Base-by-base conservation (phyloP, 179 eudicot species). In the Sideroxylon spinosum region DNA sequence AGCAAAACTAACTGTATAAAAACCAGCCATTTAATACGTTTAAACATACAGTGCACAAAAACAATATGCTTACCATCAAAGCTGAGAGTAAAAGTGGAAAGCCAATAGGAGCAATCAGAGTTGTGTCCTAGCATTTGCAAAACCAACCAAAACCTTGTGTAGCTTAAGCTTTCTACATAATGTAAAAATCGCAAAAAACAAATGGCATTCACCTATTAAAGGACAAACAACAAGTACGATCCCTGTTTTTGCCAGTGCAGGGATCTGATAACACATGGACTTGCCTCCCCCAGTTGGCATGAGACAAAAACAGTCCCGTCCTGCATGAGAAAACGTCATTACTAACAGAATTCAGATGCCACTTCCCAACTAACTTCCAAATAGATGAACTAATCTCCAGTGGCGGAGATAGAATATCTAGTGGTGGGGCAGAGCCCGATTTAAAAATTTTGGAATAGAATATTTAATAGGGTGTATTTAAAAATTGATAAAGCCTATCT, bases 251-350 rank as follows among this genome's bases (percentile, higher is more conserved):
- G 90, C 89, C 55, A 95, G 78, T 50, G 97, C 97, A 17, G 98
- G 98, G 78, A 95, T 86, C 86, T 95, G 98, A 81, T 87, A 95
- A 72, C 98, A 93, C 90, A 93, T 88, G 32, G 98, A 95, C 85
- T 95, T 93, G 72, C 98, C 98, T 61, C 98, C 98, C 81, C 98
- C 98, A 62, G 98, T 95, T 72, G 98, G 93, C 98, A 95, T 93
- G 66, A 95, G 91, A 81, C 98, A 93, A 78, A 95, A 95, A 84
- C 98, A 95, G 84, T 95, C 98, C 61, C 91, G 87, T 83, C 98
- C 98, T 93, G 86, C 80, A 84, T 32, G 26, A 11, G 49, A 80
- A 75, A 53, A 25, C 55, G 14, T 10, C 13, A 13, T 53, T 23
- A 4, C 37, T 66, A 48, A 29, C 44, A 48, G 23, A 56, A 57